Base-by-base conservation (phyloP, 257 asterid genomes). In the Solanum sitiens region DNA sequence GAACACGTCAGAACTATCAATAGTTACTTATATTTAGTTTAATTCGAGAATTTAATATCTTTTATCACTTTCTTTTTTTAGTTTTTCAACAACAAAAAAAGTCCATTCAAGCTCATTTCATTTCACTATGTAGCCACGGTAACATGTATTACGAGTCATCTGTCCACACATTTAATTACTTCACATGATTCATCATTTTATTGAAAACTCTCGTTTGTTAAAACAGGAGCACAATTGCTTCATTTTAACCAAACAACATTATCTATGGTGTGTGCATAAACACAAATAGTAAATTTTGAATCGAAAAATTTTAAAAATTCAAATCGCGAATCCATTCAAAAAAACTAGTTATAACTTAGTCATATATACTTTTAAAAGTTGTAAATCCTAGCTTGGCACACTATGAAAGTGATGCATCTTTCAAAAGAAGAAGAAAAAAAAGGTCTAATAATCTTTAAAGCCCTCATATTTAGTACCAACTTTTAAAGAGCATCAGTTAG, bases 401-500 rank as follows among this genome's bases (percentile, higher is more conserved):
- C 8, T 74, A 6, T 74, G 82, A 74, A 74, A 74, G 83, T 74
- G 53, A 74, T 74, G 83, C 59, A 40, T 42, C 61, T n/a, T 42
- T 76, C 83, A 42, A 76, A 76, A 76, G 83, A 76, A 39, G 27
- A 74, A 10, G 6, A 37, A 23, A 21, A 2, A 1, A 37, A 39
- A 39, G 32, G 65, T 7, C 11, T 12, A 45, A 47, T 16, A 82
- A 18, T 30, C 30, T 53, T 32, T 82, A 82, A 82, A 82, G 85
- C 11, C 44, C 21, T 50, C 70, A 30, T 44, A 82, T 37, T 74
- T 74, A 20, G 65, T 82, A 50, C 85, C 45, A 82, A 79, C 85
- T 82, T 50, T 82, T 82, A 2, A 32, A 82, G 44, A 50, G 20
- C 85, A 50, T 50, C 85, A 50, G 85, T 82, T 82, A 50, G 70